Conservation (phyloP, 78 protist species). For the Isochrysis galbana region DNA sequence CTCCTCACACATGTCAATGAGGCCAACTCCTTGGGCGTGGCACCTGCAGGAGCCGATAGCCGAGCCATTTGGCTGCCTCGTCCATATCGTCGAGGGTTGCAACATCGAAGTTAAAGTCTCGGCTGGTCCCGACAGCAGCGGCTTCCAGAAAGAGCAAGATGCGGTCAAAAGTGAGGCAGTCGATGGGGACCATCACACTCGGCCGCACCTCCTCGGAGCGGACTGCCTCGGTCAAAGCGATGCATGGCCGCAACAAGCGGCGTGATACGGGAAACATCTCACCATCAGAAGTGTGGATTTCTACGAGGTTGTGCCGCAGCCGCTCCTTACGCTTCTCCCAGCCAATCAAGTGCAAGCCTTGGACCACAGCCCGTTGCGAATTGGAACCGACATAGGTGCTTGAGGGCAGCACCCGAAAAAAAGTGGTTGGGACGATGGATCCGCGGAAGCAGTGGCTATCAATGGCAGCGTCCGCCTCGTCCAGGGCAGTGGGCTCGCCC, state of each 20-base stretch:
- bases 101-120: background rate
- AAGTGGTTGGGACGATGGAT: no score
- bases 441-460: background rate
- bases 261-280: background rate
- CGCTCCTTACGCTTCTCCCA: no score
- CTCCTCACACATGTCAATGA: no score
- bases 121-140: background rate
- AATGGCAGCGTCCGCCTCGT: background rate
- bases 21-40: no score
- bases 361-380: background rate
- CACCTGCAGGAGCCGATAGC: background rate
- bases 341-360: background rate
- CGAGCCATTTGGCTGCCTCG: background rate
- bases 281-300: background rate
- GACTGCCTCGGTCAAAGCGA: background rate
- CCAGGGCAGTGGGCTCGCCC: background rate
- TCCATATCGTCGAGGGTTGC: background rate
- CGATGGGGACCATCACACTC: background rate
- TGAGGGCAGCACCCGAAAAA: background rate
- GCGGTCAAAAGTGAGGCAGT: background rate
- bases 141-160: constrained; percentile 12
- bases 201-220: background rate
- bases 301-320: background rate
- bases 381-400: background rate
- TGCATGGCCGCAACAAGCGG: background rate